Base-by-base conservation (phyloP, 495 filamentous ascomycete genomes). In the Penicillium paradoxum region DNA sequence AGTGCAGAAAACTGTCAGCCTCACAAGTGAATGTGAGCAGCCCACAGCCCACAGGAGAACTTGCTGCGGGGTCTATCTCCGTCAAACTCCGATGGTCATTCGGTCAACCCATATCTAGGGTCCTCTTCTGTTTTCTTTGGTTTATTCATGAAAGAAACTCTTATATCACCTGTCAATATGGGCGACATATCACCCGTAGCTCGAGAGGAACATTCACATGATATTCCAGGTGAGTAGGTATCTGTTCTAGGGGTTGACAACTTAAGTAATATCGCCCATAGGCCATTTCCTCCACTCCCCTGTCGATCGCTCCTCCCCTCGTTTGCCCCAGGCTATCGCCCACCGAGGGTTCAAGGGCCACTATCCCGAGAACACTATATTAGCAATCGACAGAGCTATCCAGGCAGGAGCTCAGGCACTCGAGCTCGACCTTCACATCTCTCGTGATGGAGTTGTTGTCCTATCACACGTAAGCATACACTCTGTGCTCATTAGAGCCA, bases 361-460 rank as follows among this genome's bases (percentile, higher is more conserved):
- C 33, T 88, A 80, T 57, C 90, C 92, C 0, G 92, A 97, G 70
- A 97, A 97, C 67, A 86, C 88, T 2, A 80, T 96, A 75, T 74
- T 70, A 13, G 88, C 88, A 7, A 93, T 96, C 70, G 69, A 73
- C 37, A 83, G 73, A 3, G 92, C 91, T 4, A 75, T 91, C 0
- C 70, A 79, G 14, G 82, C 80, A 21, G 90, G 90, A 24, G 82
- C 85, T 2, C 79, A 96, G 62, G 91, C 88, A 0, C 72, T 97
- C 15, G 92, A 97, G 70, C 90, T 89, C 8, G 91, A 97, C 65
- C 63, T 97, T 15, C 92, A 95, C 58, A 63, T 95, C 19, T 84
- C 88, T 1, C 83, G 79, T 49, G 92, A 97, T 65, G 83, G 85
- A 9, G 84, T 95, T 0, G 86, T 97, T 1, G 87, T 97, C 14